phyloP scores from a whole-genome alignment of 2,329 filamentous ascomycete species.

The Dothiorella sarmentorum region DNA sequence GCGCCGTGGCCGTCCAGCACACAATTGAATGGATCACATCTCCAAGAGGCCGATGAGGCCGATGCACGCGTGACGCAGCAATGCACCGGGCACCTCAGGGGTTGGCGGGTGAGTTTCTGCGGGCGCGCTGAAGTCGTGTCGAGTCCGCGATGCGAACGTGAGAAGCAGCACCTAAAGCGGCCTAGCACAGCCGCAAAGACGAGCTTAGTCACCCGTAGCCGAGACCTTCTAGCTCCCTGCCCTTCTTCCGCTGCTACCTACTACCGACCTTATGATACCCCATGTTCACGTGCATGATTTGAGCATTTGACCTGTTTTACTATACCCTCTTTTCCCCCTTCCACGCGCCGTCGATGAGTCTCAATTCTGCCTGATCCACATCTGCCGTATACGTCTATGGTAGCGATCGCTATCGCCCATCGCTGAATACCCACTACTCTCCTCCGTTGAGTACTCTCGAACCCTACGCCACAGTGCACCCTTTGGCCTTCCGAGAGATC shows the following conservation, averaged over 20 bases:
- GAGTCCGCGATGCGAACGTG: background rate
- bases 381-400: background rate
- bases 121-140: background rate
- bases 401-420: background rate
- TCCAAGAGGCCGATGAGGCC: background rate
- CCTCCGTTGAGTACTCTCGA: too few species aligned
- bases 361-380: background rate
- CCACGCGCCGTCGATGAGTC: background rate
- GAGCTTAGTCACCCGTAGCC: conserved; percentile 1
- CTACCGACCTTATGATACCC: background rate
- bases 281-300: background rate
- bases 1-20: background rate
- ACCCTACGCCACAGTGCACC: background rate
- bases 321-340: background rate
- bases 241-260: background rate
- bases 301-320: background rate
- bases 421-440: background rate
- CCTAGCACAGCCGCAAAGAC: background rate
- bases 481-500: background rate
- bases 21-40: background rate
- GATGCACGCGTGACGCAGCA: conserved; percentile 5
- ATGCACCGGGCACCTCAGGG: background rate
- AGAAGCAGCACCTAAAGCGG: background rate
- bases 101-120: background rate
- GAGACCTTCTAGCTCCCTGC: background rate